Evolutionary conservation across 2,329 filamentous ascomycete species (phyloP).

Genomic region (Berkeleyomyces basicola): DNA sequence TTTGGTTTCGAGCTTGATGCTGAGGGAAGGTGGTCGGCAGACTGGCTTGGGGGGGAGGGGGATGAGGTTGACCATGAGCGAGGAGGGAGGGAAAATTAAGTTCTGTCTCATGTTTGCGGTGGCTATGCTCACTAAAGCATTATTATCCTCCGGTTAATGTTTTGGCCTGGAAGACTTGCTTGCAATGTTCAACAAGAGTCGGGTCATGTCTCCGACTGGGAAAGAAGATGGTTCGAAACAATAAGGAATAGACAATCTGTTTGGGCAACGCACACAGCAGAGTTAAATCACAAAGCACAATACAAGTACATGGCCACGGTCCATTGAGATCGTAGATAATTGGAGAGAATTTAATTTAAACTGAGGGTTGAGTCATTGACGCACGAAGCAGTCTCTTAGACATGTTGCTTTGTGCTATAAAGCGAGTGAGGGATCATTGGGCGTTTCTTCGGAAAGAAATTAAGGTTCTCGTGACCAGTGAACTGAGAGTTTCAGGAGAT

Average conservation of each 20-base stretch:
- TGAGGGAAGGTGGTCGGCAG: conserved; percentile 21
- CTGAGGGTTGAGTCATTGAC: conserved; percentile 12
- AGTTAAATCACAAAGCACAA: neutral
- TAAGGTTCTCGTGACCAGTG: conserved; percentile 90
- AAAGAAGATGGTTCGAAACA: neutral
- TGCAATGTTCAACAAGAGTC: conserved; percentile 21
- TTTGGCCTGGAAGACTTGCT: conserved; percentile 90
- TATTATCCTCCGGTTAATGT: conserved; percentile 63
- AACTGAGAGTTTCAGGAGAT: conserved; percentile 71
- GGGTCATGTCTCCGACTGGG: neutral
- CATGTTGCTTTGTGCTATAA: neutral
- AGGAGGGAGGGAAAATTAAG: conserved; percentile 24
- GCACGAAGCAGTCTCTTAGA: neutral
- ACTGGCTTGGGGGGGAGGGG: conserved; percentile 20
- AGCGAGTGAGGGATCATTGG: neutral
- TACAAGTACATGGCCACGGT: neutral
- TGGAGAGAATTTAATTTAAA: conserved; percentile 7
- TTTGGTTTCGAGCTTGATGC: conserved; percentile 38
- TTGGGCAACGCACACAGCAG: too few relatives aligned
- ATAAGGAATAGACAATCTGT: neutral
- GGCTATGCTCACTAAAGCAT: conserved; percentile 81
- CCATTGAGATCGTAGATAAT: neutral
- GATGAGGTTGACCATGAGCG: conserved; percentile 19
- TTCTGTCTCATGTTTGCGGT: conserved; percentile 61
- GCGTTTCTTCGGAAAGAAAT: conserved; percentile 12